Evolutionary conservation across 768 basidiomycete species (phyloP), one percentile per base, ranked within the genome.

Genomic region (Xerocomellus chrysenteron): DNA sequence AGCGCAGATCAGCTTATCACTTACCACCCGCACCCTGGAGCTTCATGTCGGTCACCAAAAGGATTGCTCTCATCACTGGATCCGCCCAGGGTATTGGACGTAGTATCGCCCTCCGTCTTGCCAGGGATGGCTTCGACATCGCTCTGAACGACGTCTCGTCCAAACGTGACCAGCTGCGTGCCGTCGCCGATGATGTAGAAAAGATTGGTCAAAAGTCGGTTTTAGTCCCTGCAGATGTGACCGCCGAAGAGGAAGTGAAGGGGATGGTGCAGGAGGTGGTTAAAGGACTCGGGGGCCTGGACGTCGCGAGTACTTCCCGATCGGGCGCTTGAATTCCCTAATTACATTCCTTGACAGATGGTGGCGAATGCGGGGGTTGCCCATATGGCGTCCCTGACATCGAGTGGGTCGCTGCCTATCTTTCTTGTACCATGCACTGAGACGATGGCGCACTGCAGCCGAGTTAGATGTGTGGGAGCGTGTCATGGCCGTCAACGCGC

Each of bases 61-160:
- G 76, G 16, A 56, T 66, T 36, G 68, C 70, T 21, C 21, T 73
- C 24, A 56, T 73, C 33, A 71, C 67, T 19, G 68, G 68, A 32
- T 62, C 67, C 12, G 69, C 63, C 1, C 66, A 64, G 47, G 66
- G 69, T n/a, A 65, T 72, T 28, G 72, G 71, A 0, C 56, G 30
- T 24, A 17, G 36, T 9, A 60, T 60, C 32, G 57, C 61, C 3
- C 55, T 66, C 10, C 61, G 57, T 17, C 61, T 59, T 7, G 52
- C 57, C 4, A 54, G n/a, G 9, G 65, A 62, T 14, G 60, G 65
- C 33, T 69, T 21, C 21, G 21, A 21, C 21, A 21, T 21, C 21
- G 21, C 21, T 21, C 21, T 21, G 21, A 21, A 21, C 50, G 68
- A 73, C 40, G 14, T 72, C 16, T 8, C 60, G 1, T 47, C 60